A percentile compares a stretch with the other conserved stretches of the same genome.
phyloP scores from a whole-genome alignment of 164 flowering plant species.

The Chloranthus sessilifolius region DNA sequence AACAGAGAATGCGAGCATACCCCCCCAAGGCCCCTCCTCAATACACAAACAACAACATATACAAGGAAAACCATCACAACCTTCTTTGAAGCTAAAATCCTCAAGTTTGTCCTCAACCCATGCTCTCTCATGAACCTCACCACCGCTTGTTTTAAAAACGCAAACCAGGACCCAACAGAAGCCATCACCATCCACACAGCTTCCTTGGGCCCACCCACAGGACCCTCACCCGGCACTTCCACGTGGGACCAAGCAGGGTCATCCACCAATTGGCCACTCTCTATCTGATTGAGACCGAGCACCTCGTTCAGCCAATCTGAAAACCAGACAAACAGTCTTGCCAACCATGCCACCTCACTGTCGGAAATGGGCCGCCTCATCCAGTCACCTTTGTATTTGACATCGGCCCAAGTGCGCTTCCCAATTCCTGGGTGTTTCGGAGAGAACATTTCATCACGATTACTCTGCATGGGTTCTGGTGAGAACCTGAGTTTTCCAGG shows the following conservation, averaged over 20 bases:
- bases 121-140: constrained; percentile 43
- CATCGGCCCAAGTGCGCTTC: constrained; percentile 25
- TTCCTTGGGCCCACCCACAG: constrained; percentile 38
- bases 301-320: constrained; percentile 59
- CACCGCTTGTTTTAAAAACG: constrained; percentile 21
- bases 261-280: constrained; percentile 3
- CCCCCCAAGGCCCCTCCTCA: constrained; percentile 33
- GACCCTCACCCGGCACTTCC: constrained; percentile 30
- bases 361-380: constrained; percentile 77
- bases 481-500: constrained; percentile 17
- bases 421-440: constrained; percentile 52
- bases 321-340: constrained; percentile 48
- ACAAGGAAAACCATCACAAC: constrained; percentile 39
- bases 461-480: constrained; percentile 20
- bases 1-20: neutral
- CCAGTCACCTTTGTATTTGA: constrained; percentile 83
- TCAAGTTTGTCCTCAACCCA: constrained; percentile 63
- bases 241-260: constrained; percentile 31
- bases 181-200: constrained; percentile 30
- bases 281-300: constrained; percentile 47
- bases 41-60: constrained; percentile 18
- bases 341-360: constrained; percentile 84
- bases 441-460: constrained; percentile 59
- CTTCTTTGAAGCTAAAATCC: constrained; percentile 75
- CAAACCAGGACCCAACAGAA: constrained; percentile 38